These are phyloP conservation scores for Aureobasidium namibiae DNA, from an alignment of 2,329 filamentous ascomycete species.

Conservation along the genomic window DNA sequence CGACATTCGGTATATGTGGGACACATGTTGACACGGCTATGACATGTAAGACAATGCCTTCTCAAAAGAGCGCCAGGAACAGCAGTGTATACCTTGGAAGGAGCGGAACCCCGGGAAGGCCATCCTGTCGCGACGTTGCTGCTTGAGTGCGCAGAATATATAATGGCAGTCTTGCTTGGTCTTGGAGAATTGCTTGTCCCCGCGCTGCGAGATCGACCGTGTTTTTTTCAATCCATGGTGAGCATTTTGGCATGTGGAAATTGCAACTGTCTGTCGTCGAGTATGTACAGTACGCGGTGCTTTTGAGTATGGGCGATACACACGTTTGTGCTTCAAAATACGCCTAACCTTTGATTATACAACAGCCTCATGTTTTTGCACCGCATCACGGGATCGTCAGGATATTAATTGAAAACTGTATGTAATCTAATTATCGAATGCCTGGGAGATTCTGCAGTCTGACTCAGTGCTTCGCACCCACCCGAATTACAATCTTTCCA, in stretches of 20 bases:
- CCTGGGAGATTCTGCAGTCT: neutral
- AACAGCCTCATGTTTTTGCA: neutral
- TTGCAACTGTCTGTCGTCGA: constrained; percentile 2
- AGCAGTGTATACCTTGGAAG: neutral
- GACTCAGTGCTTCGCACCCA: constrained; percentile 12
- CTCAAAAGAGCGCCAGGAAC: neutral
- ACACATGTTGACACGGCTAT: neutral
- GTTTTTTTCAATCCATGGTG: constrained; percentile 7
- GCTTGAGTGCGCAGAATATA: neutral
- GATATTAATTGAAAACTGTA: neutral
- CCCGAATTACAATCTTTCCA: constrained; percentile 50
- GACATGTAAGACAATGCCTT: neutral
- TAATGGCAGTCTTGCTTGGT: neutral
- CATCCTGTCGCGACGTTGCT: neutral
- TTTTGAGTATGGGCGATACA: constrained; percentile 11
- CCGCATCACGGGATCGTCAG: neutral
- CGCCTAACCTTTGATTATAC: neutral
- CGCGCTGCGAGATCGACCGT: constrained; percentile 2
- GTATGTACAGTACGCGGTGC: constrained; percentile 9
- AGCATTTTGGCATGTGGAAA: constrained; percentile 2
- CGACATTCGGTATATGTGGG: neutral
- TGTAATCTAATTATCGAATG: neutral
- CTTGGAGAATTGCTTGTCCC: neutral
- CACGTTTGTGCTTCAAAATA: constrained; percentile 8
- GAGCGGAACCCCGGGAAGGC: neutral